phyloP scores from a whole-genome alignment of 2,329 filamentous ascomycete genomes.

The Anisogramma anomala region DNA sequence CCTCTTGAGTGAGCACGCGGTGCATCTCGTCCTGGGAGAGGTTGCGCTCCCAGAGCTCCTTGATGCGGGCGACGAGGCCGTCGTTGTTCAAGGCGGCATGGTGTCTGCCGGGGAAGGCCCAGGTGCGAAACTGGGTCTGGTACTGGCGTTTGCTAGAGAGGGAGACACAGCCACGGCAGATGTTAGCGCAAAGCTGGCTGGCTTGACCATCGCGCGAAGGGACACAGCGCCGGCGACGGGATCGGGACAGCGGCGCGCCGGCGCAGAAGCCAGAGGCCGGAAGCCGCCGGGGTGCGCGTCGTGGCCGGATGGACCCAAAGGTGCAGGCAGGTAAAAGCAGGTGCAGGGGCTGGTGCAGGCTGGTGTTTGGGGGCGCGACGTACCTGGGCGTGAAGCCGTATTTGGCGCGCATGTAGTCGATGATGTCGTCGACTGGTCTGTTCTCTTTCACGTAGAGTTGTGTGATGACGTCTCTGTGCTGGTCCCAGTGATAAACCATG shows the following conservation, averaged over 20 bases:
- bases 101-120: constrained; percentile 68
- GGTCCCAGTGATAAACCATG: constrained; percentile 39
- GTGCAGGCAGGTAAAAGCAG: constrained; percentile 5
- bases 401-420: constrained; percentile 53
- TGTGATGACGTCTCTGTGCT: constrained; percentile 30
- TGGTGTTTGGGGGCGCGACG: constrained; percentile 22
- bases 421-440: constrained; percentile 61
- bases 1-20: constrained; percentile 53
- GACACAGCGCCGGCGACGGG: constrained; percentile 1
- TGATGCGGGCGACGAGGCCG: constrained; percentile 54
- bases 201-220: no score
- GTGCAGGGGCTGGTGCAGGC: no score
- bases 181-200: no score
- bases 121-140: constrained; percentile 64
- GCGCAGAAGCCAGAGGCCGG: no score
- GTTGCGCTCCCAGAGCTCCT: constrained; percentile 69
- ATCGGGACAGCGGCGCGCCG: constrained; percentile 6
- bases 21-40: constrained; percentile 64
- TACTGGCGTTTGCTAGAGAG: constrained; percentile 58
- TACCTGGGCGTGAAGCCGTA: constrained; percentile 63
- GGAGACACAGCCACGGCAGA: not conserved
- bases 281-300: not conserved
- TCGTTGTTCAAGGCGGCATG: constrained; percentile 60
- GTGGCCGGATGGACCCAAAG: not conserved
- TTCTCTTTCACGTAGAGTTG: constrained; percentile 68